Evolutionary conservation across 305 asterid species (phyloP).

Genomic region (Fraxinus angustifolia): DNA sequence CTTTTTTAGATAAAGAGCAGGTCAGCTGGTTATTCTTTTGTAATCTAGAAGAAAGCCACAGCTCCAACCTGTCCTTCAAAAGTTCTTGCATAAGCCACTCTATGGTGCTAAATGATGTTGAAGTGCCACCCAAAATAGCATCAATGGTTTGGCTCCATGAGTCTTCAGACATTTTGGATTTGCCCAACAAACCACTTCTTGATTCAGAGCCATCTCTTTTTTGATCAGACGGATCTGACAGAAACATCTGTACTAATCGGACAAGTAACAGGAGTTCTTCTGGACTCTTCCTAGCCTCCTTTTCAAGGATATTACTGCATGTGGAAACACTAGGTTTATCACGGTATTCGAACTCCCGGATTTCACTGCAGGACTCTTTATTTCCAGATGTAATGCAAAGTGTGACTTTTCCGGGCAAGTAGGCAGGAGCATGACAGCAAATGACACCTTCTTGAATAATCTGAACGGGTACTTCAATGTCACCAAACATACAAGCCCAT

Average conservation of each 20-base stretch:
- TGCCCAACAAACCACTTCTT: constrained; percentile 39
- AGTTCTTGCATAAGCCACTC: constrained; percentile 90
- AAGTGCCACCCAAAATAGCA: constrained; percentile 59
- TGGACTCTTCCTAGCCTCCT: constrained; percentile 47
- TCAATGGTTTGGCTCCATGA: constrained; percentile 66
- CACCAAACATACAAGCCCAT: constrained; percentile 98
- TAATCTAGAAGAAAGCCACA: constrained; percentile 70
- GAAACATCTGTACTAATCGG: constrained; percentile 75
- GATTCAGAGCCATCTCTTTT: constrained; percentile 44
- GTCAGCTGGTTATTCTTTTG: constrained; percentile 31
- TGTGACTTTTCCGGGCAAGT: constrained; percentile 66
- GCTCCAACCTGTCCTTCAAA: constrained; percentile 71
- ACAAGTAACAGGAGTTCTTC: constrained; percentile 76
- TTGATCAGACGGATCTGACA: constrained; percentile 38
- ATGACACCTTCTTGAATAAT: constrained; percentile 87
- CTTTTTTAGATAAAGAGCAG: constrained; percentile 66
- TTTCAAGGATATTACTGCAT: constrained; percentile 38
- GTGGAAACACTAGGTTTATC: constrained; percentile 40
- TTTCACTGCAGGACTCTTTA: constrained; percentile 88
- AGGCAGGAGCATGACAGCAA: constrained; percentile 79
- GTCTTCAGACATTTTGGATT: constrained; percentile 52
- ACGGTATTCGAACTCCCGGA: constrained; percentile 78
- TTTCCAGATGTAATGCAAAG: constrained; percentile 75
- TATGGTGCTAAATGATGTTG: constrained; percentile 48
- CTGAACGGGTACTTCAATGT: constrained; percentile 80